phyloP scores from a whole-genome alignment of 345 rosid genomes.

The Lepidium aucheri region DNA sequence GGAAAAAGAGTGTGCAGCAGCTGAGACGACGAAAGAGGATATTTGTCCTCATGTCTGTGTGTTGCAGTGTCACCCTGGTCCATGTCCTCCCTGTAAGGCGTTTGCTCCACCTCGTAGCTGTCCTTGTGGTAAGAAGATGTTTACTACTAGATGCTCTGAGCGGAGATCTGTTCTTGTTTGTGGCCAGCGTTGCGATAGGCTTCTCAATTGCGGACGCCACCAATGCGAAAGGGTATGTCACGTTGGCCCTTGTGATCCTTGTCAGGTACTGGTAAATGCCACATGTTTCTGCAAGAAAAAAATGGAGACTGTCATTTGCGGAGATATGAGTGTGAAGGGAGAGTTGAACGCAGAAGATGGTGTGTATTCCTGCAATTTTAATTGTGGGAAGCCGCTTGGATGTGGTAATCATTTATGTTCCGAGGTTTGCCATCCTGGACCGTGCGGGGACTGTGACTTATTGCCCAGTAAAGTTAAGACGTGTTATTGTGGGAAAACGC shows the following conservation, averaged over 20 bases:
- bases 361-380: constrained; percentile 59
- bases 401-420: constrained; percentile 70
- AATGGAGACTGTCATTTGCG: constrained; percentile 62
- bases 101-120: constrained; percentile 80
- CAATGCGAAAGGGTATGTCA: constrained; percentile 65
- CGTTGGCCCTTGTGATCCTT: constrained; percentile 76
- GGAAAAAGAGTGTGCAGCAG: constrained; percentile 39
- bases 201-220: constrained; percentile 73
- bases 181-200: constrained; percentile 67
- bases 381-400: constrained; percentile 51
- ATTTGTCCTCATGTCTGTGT: constrained; percentile 88
- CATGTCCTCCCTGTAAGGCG: constrained; percentile 96
- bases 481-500: constrained; percentile 78
- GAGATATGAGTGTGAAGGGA: constrained; percentile 81
- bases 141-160: constrained; percentile 87
- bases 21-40: constrained; percentile 43
- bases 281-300: constrained; percentile 80
- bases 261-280: constrained; percentile 59
- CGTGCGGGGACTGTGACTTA: constrained; percentile 69
- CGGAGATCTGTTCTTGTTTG: constrained; percentile 63
- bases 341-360: constrained; percentile 64
- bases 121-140: constrained; percentile 79
- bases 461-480: constrained; percentile 60
- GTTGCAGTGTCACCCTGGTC: constrained; percentile 97
- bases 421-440: constrained; percentile 76